Base-by-base conservation (phyloP, 1,284 basidiomycete species). In the Rhizoctonia solani region DNA sequence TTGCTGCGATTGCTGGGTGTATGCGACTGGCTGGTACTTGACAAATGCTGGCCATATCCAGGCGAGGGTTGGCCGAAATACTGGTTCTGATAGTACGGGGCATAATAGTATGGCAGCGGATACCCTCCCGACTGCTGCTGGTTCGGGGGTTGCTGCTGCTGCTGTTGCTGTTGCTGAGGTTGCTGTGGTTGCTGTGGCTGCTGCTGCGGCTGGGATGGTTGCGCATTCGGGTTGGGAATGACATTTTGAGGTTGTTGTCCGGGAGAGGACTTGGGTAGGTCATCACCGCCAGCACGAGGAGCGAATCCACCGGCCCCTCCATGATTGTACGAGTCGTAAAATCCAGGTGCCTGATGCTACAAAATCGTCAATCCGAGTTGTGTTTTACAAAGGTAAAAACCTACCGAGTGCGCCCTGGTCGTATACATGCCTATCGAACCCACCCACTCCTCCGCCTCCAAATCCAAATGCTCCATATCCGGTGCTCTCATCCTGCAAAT, bases 1-100 rank as follows among this genome's bases (percentile, higher is more conserved):
- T 72, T 75, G 75, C 68, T 86, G 86, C 3, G 83, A 83, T 71
- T 85, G 84, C 32, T 70, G 70, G 8, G 67, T 85, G 79, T 87
- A 89, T 76, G n/a, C n/a, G n/a, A 90, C 85, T 23, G 87, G 76
- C 3, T 87, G 87, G 73, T 89, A 90, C 77, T 90, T 89, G 74
- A 87, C 84, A 73, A 86, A 88, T 3, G 84, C 72, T 87, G 86
- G 4, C 83, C 85, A 41, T 85, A 86, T 73, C 81, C 86, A 78
- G 90, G 55, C 30, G 58, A 90, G 0, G 88, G 87, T 0, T 82
- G 76, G 46, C 87, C 85, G 70, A 89, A 90, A 76, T 85, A 90
- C 72, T 90, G 87, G 72, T 84, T 87, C 73, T 88, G 87, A 4
- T 85, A 85, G 75, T 87, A 89, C 19, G 84, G 82, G 66, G 73